phyloP scores from a whole-genome alignment of 495 filamentous ascomycete genomes.

The Aspergillus carlsbadensis region DNA sequence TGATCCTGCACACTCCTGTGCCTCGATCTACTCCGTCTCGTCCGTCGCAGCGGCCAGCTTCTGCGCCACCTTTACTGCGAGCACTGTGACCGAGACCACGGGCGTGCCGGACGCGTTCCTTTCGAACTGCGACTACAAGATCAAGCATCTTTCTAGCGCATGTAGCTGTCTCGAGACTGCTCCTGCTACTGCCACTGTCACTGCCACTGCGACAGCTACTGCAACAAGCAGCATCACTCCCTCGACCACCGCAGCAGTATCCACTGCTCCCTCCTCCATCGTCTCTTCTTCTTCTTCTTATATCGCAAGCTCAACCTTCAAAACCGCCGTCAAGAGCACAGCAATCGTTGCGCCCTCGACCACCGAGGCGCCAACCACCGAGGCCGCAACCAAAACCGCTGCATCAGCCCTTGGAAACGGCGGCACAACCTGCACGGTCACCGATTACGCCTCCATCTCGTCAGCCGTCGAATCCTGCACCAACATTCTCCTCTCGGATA shows the following conservation, averaged over 20 bases:
- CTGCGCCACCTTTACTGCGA: conserved; percentile 32
- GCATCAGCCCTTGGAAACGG: conserved; percentile 13
- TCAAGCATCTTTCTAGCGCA: conserved; percentile 30
- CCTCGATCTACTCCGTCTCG: conserved; percentile 30
- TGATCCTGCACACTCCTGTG: conserved; percentile 23
- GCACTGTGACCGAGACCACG: conserved; percentile 26
- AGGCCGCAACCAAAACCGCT: conserved; percentile 13
- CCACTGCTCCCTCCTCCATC: background rate
- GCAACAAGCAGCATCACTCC: background rate
- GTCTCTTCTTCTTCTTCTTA: too few species aligned
- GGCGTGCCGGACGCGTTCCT: conserved; percentile 24
- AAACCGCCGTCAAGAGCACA: conserved; percentile 11
- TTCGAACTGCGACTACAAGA: conserved; percentile 24
- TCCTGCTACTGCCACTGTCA: background rate
- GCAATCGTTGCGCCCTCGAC: background rate
- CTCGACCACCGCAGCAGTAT: background rate
- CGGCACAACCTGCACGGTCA: conserved; percentile 39
- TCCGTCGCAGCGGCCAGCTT: conserved; percentile 26
- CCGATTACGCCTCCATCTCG: conserved; percentile 42
- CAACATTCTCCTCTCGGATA: conserved; percentile 35
- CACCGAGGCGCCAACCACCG: background rate
- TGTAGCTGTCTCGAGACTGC: conserved; percentile 31
- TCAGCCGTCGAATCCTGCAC: conserved; percentile 42
- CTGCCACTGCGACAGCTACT: conserved; percentile 7
- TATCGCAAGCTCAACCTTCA: conserved; percentile 2